Evolutionary conservation across 2,329 filamentous ascomycete species (phyloP), one percentile per base, ranked within the genome.

Genomic region (Neonectria punicea): DNA sequence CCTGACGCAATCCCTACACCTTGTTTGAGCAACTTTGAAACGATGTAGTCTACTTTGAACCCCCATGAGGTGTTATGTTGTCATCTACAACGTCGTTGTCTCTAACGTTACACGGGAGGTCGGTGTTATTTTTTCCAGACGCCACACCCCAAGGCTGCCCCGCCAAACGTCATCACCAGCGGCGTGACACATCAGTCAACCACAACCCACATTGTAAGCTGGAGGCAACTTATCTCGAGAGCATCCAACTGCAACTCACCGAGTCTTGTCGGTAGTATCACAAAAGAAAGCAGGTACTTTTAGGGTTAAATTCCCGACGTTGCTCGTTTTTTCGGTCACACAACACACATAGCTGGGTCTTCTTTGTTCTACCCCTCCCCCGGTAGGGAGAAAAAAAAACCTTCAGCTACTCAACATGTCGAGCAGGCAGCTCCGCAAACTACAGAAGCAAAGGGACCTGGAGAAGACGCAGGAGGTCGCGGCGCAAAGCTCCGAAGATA

Each of bases 381-480:
- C n/a, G 13, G n/a, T 60, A 32, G 64, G 53, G 28, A 18, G 22
- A 18, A 58, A 58, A 56, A 55, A 50, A 59, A 22, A 49, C 61
- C 53, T 30, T 16, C 49, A 34, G 39, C 18, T 14, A 25, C n/a
- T 61, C 69, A 76, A 30, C 43, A 87, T 87, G 85, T 86, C 85
- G 20, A 85, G 78, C 61, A 78, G 85, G 51, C 85, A 87, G 68
- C 74, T 87, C 47, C 83, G 84, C 50, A 86, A 84, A 75, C 77
- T 87, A 39, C 84, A 84, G 62, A 81, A 85, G 75, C 83, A 85
- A 75, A 80, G 81, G 53, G 83, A 86, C 71, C 76, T 84, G 16
- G 79, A 81, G 53, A 68, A 74, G 50, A 65, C 69, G 0, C 73
- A 70, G 8, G 58, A 68, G 9, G 34, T 56, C 3, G 34, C 32